Evolutionary conservation across 140 eudicot species (phyloP).

Genomic region (Ambrosia hybrid): DNA sequence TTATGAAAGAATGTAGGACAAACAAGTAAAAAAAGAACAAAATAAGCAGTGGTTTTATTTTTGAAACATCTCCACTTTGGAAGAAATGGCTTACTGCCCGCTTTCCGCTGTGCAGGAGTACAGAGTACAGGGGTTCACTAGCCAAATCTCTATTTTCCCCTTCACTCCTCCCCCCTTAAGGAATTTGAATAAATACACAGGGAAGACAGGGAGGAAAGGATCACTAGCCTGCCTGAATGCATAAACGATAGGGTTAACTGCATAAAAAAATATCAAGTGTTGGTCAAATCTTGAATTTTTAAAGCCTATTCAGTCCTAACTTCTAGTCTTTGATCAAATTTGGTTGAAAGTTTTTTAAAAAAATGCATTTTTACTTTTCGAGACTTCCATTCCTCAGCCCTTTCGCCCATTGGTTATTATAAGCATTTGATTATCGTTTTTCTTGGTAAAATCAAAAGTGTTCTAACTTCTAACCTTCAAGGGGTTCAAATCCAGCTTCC

Average conservation of each 20-base stretch:
- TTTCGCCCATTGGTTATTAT: too few relatives aligned
- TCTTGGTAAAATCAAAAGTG: too few relatives aligned
- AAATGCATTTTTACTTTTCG: not conserved
- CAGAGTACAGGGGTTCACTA: constrained; percentile 63
- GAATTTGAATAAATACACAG: constrained; percentile 33
- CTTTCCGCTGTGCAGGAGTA: constrained; percentile 85
- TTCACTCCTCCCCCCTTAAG: constrained; percentile 23
- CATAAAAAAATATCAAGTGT: not conserved
- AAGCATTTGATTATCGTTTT: too few relatives aligned
- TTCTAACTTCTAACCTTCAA: too few relatives aligned
- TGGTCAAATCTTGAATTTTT: not conserved
- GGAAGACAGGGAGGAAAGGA: constrained; percentile 34
- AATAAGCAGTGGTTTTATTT: not conserved
- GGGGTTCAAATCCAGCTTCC: too few relatives aligned
- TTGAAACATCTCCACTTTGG: constrained; percentile 23
- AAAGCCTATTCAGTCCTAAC: not conserved
- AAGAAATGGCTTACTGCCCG: constrained; percentile 69
- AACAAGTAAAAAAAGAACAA: constrained; percentile 9
- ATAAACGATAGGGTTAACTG: constrained; percentile 12
- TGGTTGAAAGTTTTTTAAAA: not conserved
- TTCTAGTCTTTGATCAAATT: not conserved
- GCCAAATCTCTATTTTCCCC: constrained; percentile 32
- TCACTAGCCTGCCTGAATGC: constrained; percentile 26
- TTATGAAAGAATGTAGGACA: constrained; percentile 16
- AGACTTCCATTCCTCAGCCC: too few relatives aligned